Conservation (phyloP, 352 stramenopile species). For the Globisporangium rhizosaccharum region DNA sequence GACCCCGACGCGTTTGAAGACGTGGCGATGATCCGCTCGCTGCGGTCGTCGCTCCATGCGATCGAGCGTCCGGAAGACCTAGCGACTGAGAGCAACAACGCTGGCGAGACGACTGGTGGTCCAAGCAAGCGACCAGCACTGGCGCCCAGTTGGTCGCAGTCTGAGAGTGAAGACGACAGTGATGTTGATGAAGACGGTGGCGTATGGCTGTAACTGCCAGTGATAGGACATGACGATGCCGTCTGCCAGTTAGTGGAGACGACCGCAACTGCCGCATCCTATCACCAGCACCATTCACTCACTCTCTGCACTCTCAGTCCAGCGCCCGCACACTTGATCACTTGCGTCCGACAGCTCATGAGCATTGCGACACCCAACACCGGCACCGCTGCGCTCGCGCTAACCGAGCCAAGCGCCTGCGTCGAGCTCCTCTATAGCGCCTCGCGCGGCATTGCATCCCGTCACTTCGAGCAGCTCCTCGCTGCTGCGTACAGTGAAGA, state of each 20-base stretch:
- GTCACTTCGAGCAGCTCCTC: constrained; percentile 22
- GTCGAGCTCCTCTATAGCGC: constrained; percentile 21
- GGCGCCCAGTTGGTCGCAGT: constrained; percentile 10
- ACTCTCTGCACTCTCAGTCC: too few species aligned
- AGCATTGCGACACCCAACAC: too few species aligned
- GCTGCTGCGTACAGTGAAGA: constrained; percentile 34
- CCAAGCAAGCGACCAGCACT: not conserved
- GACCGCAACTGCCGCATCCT: too few species aligned
- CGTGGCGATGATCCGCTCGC: constrained; percentile 24
- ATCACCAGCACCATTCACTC: too few species aligned
- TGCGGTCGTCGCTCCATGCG: constrained; percentile 31
- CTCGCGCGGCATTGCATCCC: constrained; percentile 20
- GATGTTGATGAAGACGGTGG: constrained; percentile 45
- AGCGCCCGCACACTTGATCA: too few species aligned
- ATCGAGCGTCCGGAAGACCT: constrained; percentile 7
- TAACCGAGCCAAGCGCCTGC: not conserved
- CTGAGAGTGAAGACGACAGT: constrained; percentile 23
- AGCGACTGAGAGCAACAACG: constrained; percentile 9
- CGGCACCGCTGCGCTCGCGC: too few species aligned
- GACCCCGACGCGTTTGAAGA: constrained; percentile 30
- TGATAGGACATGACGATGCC: too few species aligned
- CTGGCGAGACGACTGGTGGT: constrained; percentile 11
- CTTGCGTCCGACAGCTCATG: too few species aligned
- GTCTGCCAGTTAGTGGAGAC: too few species aligned
- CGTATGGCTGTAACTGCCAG: constrained; percentile 40